Conservation (phyloP, 257 asterid species). For the Jacaranda copaia region DNA sequence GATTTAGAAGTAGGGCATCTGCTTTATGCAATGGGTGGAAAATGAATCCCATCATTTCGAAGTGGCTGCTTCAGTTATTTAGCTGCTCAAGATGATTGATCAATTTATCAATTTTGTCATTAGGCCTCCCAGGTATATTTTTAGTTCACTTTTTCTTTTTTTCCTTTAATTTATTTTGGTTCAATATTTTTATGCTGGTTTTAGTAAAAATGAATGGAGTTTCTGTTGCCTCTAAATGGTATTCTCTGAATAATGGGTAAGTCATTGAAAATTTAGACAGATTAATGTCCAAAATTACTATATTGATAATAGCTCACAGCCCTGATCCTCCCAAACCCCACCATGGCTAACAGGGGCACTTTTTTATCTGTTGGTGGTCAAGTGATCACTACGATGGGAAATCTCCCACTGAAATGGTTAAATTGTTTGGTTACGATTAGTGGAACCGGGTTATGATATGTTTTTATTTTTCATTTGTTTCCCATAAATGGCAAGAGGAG, state of each 20-base stretch:
- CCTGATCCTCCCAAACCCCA: not conserved
- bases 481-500: conserved; percentile 1
- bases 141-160: not conserved
- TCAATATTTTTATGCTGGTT: not conserved
- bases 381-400: conserved; percentile 22
- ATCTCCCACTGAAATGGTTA: conserved; percentile 7
- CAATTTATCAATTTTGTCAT: conserved; percentile 95
- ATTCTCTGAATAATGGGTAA: conserved; percentile 22
- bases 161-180: not conserved
- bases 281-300: not conserved
- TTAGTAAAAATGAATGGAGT: not conserved
- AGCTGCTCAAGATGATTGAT: conserved; percentile 75
- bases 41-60: conserved; percentile 33
- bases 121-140: conserved; percentile 91
- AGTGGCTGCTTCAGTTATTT: conserved; percentile 42
- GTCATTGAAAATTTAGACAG: conserved; percentile 23
- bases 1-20: conserved; percentile 31
- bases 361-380: not conserved
- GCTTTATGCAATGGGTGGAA: conserved; percentile 38
- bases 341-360: not conserved
- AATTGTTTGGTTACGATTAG: conserved; percentile 7
- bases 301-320: not conserved
- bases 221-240: not conserved
- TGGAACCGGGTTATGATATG: conserved; percentile 5
- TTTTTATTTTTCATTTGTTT: not conserved